Evolutionary conservation across 2,329 filamentous ascomycete genomes (phyloP).

Genomic region (Trichophyton simii): DNA sequence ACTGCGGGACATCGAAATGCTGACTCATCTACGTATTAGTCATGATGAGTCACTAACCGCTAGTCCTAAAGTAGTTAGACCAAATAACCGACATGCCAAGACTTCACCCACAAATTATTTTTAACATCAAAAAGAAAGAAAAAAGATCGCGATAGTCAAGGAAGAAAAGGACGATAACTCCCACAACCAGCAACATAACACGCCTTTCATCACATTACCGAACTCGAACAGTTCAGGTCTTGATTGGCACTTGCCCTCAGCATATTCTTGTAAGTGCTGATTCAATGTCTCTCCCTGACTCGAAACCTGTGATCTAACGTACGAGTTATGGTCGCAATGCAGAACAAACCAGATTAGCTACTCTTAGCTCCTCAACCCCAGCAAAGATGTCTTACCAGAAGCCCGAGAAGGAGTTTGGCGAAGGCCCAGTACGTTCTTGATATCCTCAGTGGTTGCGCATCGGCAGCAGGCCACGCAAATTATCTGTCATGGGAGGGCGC

Average conservation of each 20-base stretch:
- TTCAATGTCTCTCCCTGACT: conserved; percentile 5
- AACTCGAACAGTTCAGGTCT: conserved; percentile 64
- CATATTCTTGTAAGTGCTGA: background rate
- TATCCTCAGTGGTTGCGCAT: background rate
- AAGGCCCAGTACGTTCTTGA: conserved; percentile 57
- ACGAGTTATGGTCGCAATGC: conserved; percentile 17
- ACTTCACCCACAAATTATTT: background rate
- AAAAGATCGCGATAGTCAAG: background rate
- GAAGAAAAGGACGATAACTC: background rate
- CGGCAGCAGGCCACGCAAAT: background rate
- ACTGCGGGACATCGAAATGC: background rate
- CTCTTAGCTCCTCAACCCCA: conserved; percentile 13
- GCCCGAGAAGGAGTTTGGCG: conserved; percentile 84
- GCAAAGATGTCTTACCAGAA: conserved; percentile 86
- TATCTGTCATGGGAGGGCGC: background rate
- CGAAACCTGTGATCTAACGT: conserved; percentile 14
- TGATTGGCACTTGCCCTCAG: conserved; percentile 45
- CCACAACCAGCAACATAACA: conserved; percentile 11
- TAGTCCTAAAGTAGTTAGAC: background rate
- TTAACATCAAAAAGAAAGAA: background rate
- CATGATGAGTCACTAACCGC: background rate
- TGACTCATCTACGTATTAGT: background rate
- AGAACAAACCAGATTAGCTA: background rate
- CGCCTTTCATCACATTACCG: conserved; percentile 70
- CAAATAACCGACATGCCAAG: background rate